Conservation (phyloP, 108 stramenopile genomes). For the Pseudonitzschia multiseries region DNA sequence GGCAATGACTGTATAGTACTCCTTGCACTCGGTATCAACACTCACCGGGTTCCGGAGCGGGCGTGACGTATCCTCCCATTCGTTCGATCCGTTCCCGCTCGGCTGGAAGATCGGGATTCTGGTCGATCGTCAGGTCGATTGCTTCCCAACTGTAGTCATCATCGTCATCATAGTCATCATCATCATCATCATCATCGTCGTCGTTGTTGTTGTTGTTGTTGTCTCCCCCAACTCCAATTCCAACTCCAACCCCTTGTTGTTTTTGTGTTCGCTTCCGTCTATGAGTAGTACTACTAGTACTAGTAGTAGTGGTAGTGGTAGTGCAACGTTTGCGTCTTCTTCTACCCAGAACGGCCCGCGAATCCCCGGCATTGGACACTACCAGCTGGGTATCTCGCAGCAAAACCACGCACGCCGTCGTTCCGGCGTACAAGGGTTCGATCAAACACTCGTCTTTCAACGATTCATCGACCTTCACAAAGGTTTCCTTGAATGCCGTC, state of each 20-base stretch:
- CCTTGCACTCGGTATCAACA: not conserved
- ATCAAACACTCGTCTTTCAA: conserved; percentile 60
- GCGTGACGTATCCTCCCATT: conserved; percentile 91
- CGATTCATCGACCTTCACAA: conserved; percentile 76
- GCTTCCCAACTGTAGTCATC: conserved; percentile 44
- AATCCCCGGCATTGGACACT: conserved; percentile 91
- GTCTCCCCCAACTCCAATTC: too few relatives aligned
- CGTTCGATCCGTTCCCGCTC: conserved; percentile 80
- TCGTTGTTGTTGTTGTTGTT: too few relatives aligned
- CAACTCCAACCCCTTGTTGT: too few relatives aligned
- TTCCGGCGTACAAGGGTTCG: conserved; percentile 86
- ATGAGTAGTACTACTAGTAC: too few relatives aligned
- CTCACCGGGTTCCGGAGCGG: conserved; percentile 84
- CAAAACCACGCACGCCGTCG: conserved; percentile 89
- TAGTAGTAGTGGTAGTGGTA: too few relatives aligned
- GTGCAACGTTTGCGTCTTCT: too few relatives aligned
- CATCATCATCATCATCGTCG: too few relatives aligned
- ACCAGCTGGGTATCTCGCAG: conserved; percentile 70
- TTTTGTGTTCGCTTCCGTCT: too few relatives aligned
- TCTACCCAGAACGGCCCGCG: conserved; percentile 84
- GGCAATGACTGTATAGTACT: too few relatives aligned
- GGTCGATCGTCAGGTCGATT: conserved; percentile 79
- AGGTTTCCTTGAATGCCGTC: conserved; percentile 75
- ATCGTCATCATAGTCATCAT: too few relatives aligned
- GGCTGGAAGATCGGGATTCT: conserved; percentile 87